Evolutionary conservation across 257 asterid species (phyloP).

Genomic region (Thymus quinquecostatus): DNA sequence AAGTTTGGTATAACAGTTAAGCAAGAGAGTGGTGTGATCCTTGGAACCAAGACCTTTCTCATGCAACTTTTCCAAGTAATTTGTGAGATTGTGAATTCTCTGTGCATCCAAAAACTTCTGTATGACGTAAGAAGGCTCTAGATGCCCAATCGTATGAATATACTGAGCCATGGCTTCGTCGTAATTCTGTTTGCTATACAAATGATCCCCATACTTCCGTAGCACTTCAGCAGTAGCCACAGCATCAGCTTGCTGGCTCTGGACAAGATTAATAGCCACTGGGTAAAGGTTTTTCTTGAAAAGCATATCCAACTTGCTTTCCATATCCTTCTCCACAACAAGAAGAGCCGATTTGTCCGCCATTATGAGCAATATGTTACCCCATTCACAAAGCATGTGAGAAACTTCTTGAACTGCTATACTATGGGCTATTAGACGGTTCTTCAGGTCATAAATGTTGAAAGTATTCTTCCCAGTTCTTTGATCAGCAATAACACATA

Average conservation of each 20-base stretch:
- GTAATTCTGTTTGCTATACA: slow-evolving; percentile 78
- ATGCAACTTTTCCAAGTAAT: slow-evolving; percentile 91
- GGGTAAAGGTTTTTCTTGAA: slow-evolving; percentile 93
- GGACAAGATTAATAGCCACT: slow-evolving; percentile 92
- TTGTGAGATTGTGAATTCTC: slow-evolving; percentile 88
- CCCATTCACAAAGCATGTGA: slow-evolving; percentile 99
- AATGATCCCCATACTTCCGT: slow-evolving; percentile 93
- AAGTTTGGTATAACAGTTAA: slow-evolving; percentile 92
- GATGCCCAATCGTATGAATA: slow-evolving; percentile 85
- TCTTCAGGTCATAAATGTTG: slow-evolving; percentile 87
- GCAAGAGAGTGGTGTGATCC: slow-evolving; percentile 93
- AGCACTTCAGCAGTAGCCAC: slow-evolving; percentile 95
- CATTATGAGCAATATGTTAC: slow-evolving; percentile 82
- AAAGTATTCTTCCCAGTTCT: slow-evolving; percentile 74
- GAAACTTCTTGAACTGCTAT: slow-evolving; percentile 75
- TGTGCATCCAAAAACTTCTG: slow-evolving; percentile 98
- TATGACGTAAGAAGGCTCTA: slow-evolving; percentile 94
- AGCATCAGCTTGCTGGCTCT: slow-evolving; percentile 97
- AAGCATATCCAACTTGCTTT: slow-evolving; percentile 95
- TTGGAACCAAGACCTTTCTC: slow-evolving; percentile 95
- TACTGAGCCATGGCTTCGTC: slow-evolving; percentile 97
- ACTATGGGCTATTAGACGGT: slow-evolving; percentile 85
- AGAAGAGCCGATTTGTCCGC: slow-evolving; percentile 78
- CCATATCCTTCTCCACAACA: slow-evolving; percentile 97
- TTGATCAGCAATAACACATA: slow-evolving; percentile 85